phyloP scores from a whole-genome alignment of 176 grass and related monocot species.

The Eragrostis nindensis region DNA sequence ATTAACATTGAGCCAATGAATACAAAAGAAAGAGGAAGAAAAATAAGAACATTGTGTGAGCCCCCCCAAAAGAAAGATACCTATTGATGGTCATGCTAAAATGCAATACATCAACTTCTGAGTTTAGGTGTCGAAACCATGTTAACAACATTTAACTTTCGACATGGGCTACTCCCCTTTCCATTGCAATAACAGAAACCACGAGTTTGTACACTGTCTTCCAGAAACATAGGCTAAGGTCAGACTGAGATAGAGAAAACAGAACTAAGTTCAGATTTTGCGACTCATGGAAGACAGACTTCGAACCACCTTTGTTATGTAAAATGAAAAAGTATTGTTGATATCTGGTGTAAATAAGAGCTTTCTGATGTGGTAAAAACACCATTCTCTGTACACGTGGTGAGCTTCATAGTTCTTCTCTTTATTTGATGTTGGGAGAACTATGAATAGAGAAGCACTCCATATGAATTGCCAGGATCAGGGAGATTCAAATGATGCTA shows the following conservation, averaged over 20 bases:
- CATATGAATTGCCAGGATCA: no score
- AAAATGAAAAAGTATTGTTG: neutral
- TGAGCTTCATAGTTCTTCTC: no score
- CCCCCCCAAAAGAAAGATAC: neutral
- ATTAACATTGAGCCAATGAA: neutral
- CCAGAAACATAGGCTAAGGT: no score
- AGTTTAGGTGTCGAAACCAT: neutral
- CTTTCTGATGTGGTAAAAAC: neutral
- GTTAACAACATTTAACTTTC: neutral
- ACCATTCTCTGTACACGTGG: neutral
- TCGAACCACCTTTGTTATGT: neutral
- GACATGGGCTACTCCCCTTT: no score
- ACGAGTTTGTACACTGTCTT: no score
- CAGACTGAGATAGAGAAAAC: no score
- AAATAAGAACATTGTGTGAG: no score
- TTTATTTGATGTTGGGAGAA: no score
- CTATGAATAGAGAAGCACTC: no score
- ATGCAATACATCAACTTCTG: neutral
- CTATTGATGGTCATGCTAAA: constrained; percentile 9
- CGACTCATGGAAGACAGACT: no score
- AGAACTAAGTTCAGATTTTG: no score
- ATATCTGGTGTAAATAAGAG: neutral
- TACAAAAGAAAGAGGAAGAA: neutral
- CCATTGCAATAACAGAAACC: no score
- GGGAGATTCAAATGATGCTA: neutral